Base-by-base conservation (phyloP, 2,329 filamentous ascomycete species). In the Orbilia blumenaviensis region DNA sequence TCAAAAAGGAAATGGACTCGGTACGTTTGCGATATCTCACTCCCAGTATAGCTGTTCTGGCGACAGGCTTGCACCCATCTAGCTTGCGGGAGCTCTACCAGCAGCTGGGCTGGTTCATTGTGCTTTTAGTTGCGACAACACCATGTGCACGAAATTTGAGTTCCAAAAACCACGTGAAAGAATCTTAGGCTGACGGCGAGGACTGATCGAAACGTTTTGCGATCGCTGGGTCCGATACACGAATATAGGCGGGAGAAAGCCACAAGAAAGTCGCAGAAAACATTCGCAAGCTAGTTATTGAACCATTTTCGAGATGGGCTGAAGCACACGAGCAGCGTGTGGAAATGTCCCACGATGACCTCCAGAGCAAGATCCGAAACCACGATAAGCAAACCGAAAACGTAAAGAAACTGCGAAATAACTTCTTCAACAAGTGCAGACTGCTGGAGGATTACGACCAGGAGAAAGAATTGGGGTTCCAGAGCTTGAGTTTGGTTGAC, bases 361-460 rank as follows among this genome's bases (percentile, higher is more conserved):
- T 99, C 21, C 94, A 98, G 83, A 84, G 87, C 54, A 91, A 93
- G 72, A 94, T 98, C 84, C 97, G 97, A 85, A 88, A 92, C 77
- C 93, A 98, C 83, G 93, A 97, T 82, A 92, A 92, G 79, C 96
- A 99, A 83, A 91, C 91, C 72, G 95, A 99, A 78, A 83, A 88
- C 18, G 93, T 97, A 77, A 93, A 93, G 86, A 98, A 98, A 84
- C 88, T 97, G 80, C 90, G 95, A 78, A 97, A 92, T 83, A 92
- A 92, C 80, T 99, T 99, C 84, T 98, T 98, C 87, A 99, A 98
- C 86, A 99, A 98, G 84, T 99, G 95, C 83, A 91, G 96, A 58
- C 86, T 97, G 77, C 91, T 98, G 5, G 96, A 99, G 82, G 95
- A 99, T 82, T 85, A 98, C 76, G 95, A 99, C 83, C 95, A 99